Percentiles rank a stretch among this genome's conserved stretches.
phyloP scores from a whole-genome alignment of 208 protist species.

The Leishmania braziliensis region DNA sequence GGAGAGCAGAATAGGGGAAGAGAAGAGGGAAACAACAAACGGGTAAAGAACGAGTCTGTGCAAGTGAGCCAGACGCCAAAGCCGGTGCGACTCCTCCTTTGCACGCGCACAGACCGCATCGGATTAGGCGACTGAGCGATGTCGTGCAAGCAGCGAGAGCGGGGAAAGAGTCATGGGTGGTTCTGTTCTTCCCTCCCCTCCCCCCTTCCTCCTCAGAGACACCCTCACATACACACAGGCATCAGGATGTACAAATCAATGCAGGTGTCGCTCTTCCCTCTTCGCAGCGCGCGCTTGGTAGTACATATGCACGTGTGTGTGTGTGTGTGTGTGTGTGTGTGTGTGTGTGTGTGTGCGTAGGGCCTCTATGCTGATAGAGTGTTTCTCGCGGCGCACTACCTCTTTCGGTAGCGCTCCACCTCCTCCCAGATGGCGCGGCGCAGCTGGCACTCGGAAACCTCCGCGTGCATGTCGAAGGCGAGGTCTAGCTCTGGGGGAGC shows the following conservation, averaged over 20 bases:
- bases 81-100: not conserved
- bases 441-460: conserved; percentile 88
- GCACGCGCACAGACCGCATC: not conserved
- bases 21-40: not conserved
- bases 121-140: not conserved
- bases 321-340: not conserved
- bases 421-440: conserved; percentile 83
- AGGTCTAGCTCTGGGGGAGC: conserved; percentile 60
- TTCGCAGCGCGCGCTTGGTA: not conserved
- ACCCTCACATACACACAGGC: not conserved
- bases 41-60: not conserved
- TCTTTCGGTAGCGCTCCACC: conserved; percentile 60
- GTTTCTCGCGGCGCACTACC: conserved; percentile 24
- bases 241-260: not conserved
- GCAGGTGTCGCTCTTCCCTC: not conserved
- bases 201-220: no score
- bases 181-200: not conserved
- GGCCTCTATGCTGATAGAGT: not conserved
- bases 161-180: not conserved
- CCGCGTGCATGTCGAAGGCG: conserved; percentile 82
- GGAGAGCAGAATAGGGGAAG: not conserved
- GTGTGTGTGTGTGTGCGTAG: not conserved
- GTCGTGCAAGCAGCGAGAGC: not conserved
- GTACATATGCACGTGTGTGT: not conserved
- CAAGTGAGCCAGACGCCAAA: not conserved